Percentiles rank a stretch among this genome's conserved stretches.
These are phyloP conservation scores for Penicillium palitans DNA, from an alignment of 2,329 filamentous ascomycete species.

Conservation along the genomic window DNA sequence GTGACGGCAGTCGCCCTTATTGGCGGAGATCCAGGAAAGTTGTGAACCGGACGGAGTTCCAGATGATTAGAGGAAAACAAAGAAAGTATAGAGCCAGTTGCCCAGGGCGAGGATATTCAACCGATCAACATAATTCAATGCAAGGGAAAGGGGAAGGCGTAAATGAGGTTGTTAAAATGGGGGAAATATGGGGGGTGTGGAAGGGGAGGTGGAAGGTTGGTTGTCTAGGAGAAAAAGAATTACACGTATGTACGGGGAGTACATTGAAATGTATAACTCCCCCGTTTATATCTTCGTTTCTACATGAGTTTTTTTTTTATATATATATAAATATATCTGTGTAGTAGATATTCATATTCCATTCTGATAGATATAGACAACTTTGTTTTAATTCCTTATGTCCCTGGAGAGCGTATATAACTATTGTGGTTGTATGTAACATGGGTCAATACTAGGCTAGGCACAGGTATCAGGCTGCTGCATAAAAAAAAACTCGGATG, in stretches of 20 bases:
- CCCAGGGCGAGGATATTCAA: conserved; percentile 13
- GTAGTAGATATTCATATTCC: background rate
- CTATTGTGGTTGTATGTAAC: background rate
- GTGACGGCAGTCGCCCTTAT: conserved; percentile 25
- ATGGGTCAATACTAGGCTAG: background rate
- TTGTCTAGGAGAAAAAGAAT: conserved; percentile 13
- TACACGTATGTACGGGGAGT: conserved; percentile 2
- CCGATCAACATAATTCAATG: conserved; percentile 20
- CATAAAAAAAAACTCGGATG: conserved; percentile 11
- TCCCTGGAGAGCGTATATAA: background rate
- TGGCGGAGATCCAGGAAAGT: conserved; percentile 20
- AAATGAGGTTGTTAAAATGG: conserved; percentile 11
- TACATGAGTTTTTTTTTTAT: background rate
- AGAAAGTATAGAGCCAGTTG: conserved; percentile 9
- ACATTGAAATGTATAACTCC: no score
- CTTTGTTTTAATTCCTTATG: background rate
- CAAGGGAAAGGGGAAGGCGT: conserved; percentile 5
- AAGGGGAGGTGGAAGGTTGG: conserved; percentile 7
- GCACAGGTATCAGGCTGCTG: conserved; percentile 3
- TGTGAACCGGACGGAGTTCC: conserved; percentile 23
- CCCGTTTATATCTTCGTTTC: no score
- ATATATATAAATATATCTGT: no score
- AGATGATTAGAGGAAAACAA: conserved; percentile 8
- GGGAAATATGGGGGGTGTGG: conserved; percentile 10
- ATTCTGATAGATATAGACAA: background rate